A percentile compares a stretch with the other conserved stretches of the same genome.
These are phyloP conservation scores for Teunomyces gatunensis DNA, from an alignment of 805 yeast genomes.

Conservation along the genomic window DNA sequence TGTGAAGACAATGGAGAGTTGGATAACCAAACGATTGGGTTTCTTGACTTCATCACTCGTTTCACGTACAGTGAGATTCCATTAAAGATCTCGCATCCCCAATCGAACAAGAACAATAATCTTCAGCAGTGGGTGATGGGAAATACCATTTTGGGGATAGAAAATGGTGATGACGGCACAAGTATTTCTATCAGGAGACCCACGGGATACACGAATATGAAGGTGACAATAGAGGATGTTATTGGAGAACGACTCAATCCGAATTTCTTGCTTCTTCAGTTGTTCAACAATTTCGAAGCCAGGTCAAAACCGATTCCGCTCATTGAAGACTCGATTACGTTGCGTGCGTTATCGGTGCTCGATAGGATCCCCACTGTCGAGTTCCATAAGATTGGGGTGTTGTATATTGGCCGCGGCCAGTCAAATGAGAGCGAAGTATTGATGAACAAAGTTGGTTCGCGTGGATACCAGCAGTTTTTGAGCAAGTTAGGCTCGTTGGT, in stretches of 20 bases:
- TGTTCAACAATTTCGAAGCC: constrained; percentile 38
- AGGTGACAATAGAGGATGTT: constrained; percentile 36
- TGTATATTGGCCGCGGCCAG: constrained; percentile 74
- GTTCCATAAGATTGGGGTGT: constrained; percentile 73
- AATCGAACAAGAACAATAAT: constrained; percentile 10
- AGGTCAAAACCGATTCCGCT: constrained; percentile 48
- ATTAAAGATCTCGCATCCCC: constrained; percentile 34
- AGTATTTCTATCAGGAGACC: constrained; percentile 58
- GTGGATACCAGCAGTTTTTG: constrained; percentile 58
- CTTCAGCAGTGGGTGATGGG: constrained; percentile 61
- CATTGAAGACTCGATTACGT: constrained; percentile 45
- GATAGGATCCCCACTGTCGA: constrained; percentile 78
- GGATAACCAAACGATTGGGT: constrained; percentile 58
- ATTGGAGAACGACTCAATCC: constrained; percentile 27
- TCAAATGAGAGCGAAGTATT: constrained; percentile 60
- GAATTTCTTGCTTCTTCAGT: constrained; percentile 50
- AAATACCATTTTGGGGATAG: constrained; percentile 52
- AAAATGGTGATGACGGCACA: constrained; percentile 47
- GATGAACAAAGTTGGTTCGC: constrained; percentile 62
- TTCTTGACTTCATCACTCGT: constrained; percentile 64
- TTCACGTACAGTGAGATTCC: constrained; percentile 66
- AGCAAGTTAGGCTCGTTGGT: constrained; percentile 58
- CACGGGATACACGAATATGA: constrained; percentile 56
- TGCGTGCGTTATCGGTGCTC: constrained; percentile 53
- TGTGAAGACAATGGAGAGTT: constrained; percentile 13